Evolutionary conservation across 1,284 basidiomycete genomes (phyloP).

Genomic region (Coriolopsis trogii): DNA sequence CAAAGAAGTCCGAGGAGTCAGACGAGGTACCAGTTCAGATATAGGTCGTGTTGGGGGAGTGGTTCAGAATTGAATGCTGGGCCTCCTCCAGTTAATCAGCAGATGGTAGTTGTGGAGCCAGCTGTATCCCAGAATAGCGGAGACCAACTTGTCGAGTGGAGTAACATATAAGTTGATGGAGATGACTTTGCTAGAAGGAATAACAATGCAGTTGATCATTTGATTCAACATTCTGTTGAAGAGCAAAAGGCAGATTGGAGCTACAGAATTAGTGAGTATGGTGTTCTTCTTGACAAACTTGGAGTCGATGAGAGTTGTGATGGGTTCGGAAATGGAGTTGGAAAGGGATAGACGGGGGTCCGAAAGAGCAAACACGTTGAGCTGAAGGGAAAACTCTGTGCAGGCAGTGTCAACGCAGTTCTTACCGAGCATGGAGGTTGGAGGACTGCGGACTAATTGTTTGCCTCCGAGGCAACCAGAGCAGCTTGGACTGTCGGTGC

Average conservation of each 20-base stretch:
- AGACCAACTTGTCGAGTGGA: slow-evolving; percentile 12
- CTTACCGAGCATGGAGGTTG: not conserved
- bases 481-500: slow-evolving; percentile 2
- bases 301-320: slow-evolving; percentile 5
- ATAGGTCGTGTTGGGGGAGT: not conserved
- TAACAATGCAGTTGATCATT: not conserved
- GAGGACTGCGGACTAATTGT: slow-evolving; percentile 11
- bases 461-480: not conserved
- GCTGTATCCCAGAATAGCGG: not conserved
- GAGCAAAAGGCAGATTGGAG: not conserved
- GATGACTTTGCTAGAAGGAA: slow-evolving; percentile 3
- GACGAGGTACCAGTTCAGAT: not conserved
- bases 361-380: slow-evolving; percentile 12
- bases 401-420: slow-evolving; percentile 5
- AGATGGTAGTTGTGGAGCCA: slow-evolving; percentile 1
- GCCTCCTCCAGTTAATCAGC: slow-evolving; percentile 1
- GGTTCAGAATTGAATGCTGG: slow-evolving; percentile 1
- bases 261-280: not conserved
- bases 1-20: not conserved
- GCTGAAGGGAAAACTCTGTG: not conserved
- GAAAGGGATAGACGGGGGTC: not conserved
- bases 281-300: not conserved
- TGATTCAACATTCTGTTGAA: slow-evolving; percentile 7
- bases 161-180: slow-evolving; percentile 6
- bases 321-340: not conserved